These are phyloP conservation scores for Erucastrum elatum DNA, from an alignment of 345 rosid species.

Conservation along the genomic window DNA sequence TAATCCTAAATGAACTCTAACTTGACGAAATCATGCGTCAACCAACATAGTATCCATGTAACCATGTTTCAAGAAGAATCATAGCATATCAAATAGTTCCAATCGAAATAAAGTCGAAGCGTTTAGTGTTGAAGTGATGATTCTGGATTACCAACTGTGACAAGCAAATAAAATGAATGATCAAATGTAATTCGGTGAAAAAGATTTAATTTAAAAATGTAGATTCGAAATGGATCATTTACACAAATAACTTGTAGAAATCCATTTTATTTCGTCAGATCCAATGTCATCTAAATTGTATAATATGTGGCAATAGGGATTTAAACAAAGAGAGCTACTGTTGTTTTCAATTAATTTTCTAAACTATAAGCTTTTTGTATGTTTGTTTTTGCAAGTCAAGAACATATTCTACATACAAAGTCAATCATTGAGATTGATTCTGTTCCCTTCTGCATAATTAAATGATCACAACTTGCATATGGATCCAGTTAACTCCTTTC, in stretches of 20 bases:
- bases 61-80: not conserved
- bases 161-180: not conserved
- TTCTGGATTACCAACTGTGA: not conserved
- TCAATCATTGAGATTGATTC: not conserved
- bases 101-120: not conserved
- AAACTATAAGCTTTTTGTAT: not conserved
- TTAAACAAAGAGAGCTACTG: not conserved
- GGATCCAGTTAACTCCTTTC: not conserved
- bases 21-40: not conserved
- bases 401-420: not conserved
- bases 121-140: too few species aligned
- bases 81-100: not conserved
- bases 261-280: not conserved
- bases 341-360: not conserved
- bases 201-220: not conserved
- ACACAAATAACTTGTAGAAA: too few species aligned
- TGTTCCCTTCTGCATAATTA: not conserved
- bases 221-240: too few species aligned
- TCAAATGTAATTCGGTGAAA: not conserved
- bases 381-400: not conserved
- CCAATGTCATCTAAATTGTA: not conserved
- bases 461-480: constrained; percentile 5
- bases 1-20: not conserved
- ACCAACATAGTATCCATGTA: not conserved
- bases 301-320: not conserved